phyloP scores from a whole-genome alignment of 495 filamentous ascomycete species.

The Aspergillus bertholletiae region DNA sequence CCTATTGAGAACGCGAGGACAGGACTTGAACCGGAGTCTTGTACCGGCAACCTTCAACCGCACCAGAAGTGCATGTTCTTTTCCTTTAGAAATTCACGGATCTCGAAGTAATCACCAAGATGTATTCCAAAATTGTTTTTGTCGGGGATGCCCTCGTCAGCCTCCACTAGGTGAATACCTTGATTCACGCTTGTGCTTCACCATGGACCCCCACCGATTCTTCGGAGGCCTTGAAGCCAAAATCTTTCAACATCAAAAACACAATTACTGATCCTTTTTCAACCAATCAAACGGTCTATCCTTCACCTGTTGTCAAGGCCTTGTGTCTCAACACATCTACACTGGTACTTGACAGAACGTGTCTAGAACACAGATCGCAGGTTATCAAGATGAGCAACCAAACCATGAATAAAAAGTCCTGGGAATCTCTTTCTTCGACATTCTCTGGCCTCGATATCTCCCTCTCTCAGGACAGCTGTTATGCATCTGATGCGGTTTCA shows the following conservation, averaged over 20 bases:
- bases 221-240: constrained; percentile 37
- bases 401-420: constrained; percentile 30
- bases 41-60: background rate
- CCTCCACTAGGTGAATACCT: constrained; percentile 28
- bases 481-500: constrained; percentile 44
- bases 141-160: constrained; percentile 24
- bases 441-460: constrained; percentile 41
- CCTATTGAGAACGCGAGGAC: constrained; percentile 1
- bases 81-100: constrained; percentile 1
- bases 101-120: constrained; percentile 16
- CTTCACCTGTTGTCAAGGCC: background rate
- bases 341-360: background rate
- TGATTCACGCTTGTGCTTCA: constrained; percentile 25
- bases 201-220: constrained; percentile 31
- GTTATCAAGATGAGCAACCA: constrained; percentile 24
- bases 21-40: background rate
- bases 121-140: constrained; percentile 23
- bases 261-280: background rate
- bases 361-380: background rate
- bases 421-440: constrained; percentile 42
- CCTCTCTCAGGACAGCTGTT: constrained; percentile 44
- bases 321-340: background rate
- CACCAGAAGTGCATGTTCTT: constrained; percentile 7
- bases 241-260: constrained; percentile 12
- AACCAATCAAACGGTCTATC: background rate